A percentile compares a stretch with the other conserved stretches of the same genome.
These are phyloP conservation scores for Phytophthora meadii DNA, from an alignment of 352 stramenopile genomes.

Conservation along the genomic window DNA sequence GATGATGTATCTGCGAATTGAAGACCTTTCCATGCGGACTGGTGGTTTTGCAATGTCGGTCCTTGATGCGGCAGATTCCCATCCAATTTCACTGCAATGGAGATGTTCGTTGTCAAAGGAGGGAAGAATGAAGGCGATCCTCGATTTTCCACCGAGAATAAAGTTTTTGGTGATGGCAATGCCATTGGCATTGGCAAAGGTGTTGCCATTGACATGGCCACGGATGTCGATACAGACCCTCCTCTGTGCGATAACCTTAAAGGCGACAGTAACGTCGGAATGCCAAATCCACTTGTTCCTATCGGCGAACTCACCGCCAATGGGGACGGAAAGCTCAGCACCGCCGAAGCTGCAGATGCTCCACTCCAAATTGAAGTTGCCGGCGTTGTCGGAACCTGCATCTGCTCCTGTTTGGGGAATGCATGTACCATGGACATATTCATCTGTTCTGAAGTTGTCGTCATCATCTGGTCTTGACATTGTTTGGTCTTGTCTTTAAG, in stretches of 20 bases:
- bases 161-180: slow-evolving; percentile 20
- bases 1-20: slow-evolving; percentile 27
- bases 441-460: slow-evolving; percentile 2
- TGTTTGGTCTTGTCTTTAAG: slow-evolving; percentile 22
- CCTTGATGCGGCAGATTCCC: slow-evolving; percentile 7
- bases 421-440: background rate
- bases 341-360: slow-evolving; percentile 2
- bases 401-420: slow-evolving; percentile 4
- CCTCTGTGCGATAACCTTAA: slow-evolving; percentile 25
- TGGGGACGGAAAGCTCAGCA: slow-evolving; percentile 33
- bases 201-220: slow-evolving; percentile 14
- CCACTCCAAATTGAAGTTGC: slow-evolving; percentile 19
- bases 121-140: slow-evolving; percentile 1
- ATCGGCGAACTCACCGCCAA: slow-evolving; percentile 49
- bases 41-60: slow-evolving; percentile 60
- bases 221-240: background rate
- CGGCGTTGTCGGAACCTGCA: background rate
- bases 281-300: background rate
- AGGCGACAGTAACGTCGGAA: slow-evolving; percentile 27
- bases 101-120: background rate
- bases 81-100: slow-evolving; percentile 8
- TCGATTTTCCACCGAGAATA: slow-evolving; percentile 37
- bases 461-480: slow-evolving; percentile 3
- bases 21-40: slow-evolving; percentile 62
- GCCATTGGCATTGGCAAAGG: slow-evolving; percentile 24